A percentile compares a stretch with the other conserved stretches of the same genome.
Evolutionary conservation across 768 basidiomycete genomes (phyloP).

Genomic region (Hirschioporus abietinus): DNA sequence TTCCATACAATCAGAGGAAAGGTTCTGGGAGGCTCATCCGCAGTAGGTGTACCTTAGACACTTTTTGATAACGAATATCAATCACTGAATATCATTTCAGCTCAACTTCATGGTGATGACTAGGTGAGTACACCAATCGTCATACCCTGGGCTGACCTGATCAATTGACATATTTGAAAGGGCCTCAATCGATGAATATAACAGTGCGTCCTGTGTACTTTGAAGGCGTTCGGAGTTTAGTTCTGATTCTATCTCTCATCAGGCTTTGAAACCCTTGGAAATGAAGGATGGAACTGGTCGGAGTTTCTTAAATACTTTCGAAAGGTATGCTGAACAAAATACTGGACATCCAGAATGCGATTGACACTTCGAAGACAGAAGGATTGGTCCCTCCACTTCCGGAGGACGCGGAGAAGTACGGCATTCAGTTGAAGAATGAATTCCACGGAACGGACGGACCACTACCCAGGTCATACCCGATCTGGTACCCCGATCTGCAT

Average conservation of each 20-base stretch:
- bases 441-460: neutral
- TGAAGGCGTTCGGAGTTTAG: neutral
- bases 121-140: neutral
- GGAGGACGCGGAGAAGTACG: neutral
- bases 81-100: neutral
- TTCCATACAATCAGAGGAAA: neutral
- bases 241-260: neutral
- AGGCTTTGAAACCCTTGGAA: conserved; percentile 21
- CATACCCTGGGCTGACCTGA: neutral
- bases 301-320: conserved; percentile 41
- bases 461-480: neutral
- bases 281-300: conserved; percentile 43
- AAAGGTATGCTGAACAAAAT: conserved; percentile 27
- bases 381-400: neutral
- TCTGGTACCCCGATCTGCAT: neutral
- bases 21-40: neutral
- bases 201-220: neutral
- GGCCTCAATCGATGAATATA: neutral
- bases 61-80: neutral
- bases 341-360: neutral
- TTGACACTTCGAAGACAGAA: neutral
- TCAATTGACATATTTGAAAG: neutral
- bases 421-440: neutral
- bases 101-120: neutral
- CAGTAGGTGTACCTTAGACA: neutral